phyloP scores from a whole-genome alignment of 139 green algal species.

The Tetraselmis striata region DNA sequence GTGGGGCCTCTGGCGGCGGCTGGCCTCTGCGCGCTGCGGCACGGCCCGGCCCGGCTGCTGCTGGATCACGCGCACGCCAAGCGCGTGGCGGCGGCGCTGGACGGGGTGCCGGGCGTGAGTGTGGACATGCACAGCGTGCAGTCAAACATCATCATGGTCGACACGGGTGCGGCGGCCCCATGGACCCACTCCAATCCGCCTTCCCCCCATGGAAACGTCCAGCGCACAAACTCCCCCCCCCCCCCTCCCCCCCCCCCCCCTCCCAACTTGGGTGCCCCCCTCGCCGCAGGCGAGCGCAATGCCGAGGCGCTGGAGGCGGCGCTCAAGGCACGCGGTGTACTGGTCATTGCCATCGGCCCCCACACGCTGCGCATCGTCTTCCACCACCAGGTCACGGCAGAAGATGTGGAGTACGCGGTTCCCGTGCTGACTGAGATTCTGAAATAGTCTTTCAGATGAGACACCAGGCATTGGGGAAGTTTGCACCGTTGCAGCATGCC shows the following conservation, averaged over 20 bases:
- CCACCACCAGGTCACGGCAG: constrained; percentile 7
- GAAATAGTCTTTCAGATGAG: too few relatives aligned
- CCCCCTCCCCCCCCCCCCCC: neutral
- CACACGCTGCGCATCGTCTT: constrained; percentile 25
- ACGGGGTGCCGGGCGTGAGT: constrained; percentile 12
- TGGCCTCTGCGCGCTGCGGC: constrained; percentile 31
- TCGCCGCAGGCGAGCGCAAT: neutral
- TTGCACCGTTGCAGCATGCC: too few relatives aligned
- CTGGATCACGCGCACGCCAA: constrained; percentile 22
- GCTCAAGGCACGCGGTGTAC: constrained; percentile 7
- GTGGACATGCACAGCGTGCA: constrained; percentile 17
- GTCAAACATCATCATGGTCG: constrained; percentile 35
- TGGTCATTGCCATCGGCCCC: constrained; percentile 16
- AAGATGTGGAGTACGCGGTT: neutral
- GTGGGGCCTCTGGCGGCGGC: constrained; percentile 28
- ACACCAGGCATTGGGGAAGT: too few relatives aligned
- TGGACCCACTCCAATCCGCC: too few relatives aligned
- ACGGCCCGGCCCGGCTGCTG: constrained; percentile 26
- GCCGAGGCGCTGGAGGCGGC: neutral
- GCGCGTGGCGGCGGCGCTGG: constrained; percentile 14
- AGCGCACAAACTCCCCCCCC: neutral
- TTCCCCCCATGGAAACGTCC: too few relatives aligned
- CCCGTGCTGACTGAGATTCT: neutral
- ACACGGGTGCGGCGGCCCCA: neutral
- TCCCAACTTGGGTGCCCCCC: too few relatives aligned